Conservation (phyloP, 2,329 filamentous ascomycete species). For the Colletotrichum falcatum region DNA sequence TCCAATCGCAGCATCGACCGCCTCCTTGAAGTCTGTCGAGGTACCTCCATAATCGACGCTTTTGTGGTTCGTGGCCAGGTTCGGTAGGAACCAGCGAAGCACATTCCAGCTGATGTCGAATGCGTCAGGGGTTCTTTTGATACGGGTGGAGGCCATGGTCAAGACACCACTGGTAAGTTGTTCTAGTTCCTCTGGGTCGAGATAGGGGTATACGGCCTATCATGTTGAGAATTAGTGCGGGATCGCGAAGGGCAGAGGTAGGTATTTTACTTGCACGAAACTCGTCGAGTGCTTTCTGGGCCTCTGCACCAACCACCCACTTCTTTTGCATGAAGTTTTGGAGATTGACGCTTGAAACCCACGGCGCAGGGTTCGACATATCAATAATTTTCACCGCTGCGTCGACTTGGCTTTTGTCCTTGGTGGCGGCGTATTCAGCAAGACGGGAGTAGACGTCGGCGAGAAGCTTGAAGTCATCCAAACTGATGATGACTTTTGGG, state of each 20-base stretch:
- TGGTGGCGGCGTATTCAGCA: background rate
- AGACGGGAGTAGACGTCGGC: background rate
- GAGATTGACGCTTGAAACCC: background rate
- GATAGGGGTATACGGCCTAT: background rate
- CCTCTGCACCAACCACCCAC: accelerated
- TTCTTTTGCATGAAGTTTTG: background rate
- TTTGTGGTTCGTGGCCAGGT: background rate
- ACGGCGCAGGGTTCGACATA: background rate
- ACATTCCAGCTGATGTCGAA: background rate
- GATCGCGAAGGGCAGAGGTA: background rate
- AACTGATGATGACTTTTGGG: background rate
- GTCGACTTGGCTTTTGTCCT: background rate
- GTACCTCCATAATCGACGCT: accelerated
- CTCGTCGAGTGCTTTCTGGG: background rate
- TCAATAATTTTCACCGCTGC: background rate
- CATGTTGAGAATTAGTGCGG: background rate
- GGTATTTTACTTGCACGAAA: background rate
- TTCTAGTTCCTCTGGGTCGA: background rate
- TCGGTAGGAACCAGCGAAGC: background rate
- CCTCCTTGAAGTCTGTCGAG: accelerated
- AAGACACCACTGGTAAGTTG: background rate
- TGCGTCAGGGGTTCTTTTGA: background rate
- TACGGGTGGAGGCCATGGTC: background rate
- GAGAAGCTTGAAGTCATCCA: background rate
- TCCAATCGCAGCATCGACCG: background rate